Evolutionary conservation across 2,329 filamentous ascomycete genomes (phyloP).

Genomic region (Verticillium dahliae): DNA sequence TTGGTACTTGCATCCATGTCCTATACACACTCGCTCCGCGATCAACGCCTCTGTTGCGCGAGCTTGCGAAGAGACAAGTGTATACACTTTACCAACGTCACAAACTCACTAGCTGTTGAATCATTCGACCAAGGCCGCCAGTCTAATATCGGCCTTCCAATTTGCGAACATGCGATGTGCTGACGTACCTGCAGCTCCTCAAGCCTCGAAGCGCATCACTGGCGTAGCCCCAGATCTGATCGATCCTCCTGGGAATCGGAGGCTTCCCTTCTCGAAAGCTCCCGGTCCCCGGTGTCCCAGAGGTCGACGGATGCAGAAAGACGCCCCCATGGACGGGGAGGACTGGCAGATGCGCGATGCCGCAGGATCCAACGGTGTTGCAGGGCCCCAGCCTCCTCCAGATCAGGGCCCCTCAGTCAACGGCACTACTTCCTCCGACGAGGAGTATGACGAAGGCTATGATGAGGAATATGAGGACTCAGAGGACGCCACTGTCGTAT

Average conservation of each 20-base stretch:
- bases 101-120: too few species aligned
- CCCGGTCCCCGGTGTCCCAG: not conserved
- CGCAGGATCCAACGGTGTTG: constrained; percentile 27
- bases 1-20: not conserved
- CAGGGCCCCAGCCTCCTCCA: not conserved
- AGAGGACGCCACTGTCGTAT: constrained; percentile 28
- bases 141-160: not conserved
- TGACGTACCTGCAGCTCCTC: not conserved
- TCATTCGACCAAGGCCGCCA: too few species aligned
- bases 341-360: constrained; percentile 38
- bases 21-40: too few species aligned
- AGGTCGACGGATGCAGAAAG: constrained; percentile 1
- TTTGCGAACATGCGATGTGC: not conserved
- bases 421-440: constrained; percentile 20
- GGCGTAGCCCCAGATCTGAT: not conserved
- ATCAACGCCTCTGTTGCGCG: too few species aligned
- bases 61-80: too few species aligned
- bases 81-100: too few species aligned
- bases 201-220: not conserved
- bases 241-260: not conserved
- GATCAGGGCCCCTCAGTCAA: constrained; percentile 8
- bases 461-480: constrained; percentile 20
- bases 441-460: constrained; percentile 25
- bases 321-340: constrained; percentile 31
- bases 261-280: not conserved